phyloP scores from a whole-genome alignment of 75 land plant genomes.

The Azolla pinnata region DNA sequence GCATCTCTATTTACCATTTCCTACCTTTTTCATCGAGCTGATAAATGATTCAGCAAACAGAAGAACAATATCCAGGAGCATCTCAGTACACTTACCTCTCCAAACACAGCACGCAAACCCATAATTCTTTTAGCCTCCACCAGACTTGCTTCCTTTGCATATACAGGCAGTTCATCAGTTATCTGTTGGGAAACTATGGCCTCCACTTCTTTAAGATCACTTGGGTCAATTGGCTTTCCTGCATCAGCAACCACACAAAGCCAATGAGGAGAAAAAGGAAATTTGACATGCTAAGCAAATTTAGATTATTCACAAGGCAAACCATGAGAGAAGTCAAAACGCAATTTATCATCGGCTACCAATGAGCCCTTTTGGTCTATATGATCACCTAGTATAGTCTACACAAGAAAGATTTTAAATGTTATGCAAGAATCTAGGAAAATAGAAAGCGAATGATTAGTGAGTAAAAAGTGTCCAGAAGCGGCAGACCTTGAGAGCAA shows the following conservation, averaged over 20 bases:
- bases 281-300: background rate
- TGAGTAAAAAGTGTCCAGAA: too few relatives aligned
- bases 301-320: background rate
- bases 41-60: constrained; percentile 1
- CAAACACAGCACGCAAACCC: constrained; percentile 97
- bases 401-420: too few relatives aligned
- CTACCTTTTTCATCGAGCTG: background rate
- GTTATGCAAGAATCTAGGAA: too few relatives aligned
- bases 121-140: constrained; percentile 70
- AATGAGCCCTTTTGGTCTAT: constrained; percentile 95
- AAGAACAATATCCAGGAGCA: too few relatives aligned
- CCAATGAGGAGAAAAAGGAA: background rate
- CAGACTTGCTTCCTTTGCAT: constrained; percentile 73
- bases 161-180: constrained; percentile 65
- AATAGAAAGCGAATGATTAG: too few relatives aligned
- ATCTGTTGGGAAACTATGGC: constrained; percentile 80
- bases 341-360: constrained; percentile 85
- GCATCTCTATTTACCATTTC: background rate
- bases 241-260: too few relatives aligned
- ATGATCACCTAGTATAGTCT: constrained; percentile 90
- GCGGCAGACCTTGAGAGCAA: constrained; percentile 70
- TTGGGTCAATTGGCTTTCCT: constrained; percentile 76
- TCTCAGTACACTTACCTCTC: constrained; percentile 73
- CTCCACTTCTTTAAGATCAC: constrained; percentile 69
- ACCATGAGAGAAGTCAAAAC: constrained; percentile 98